Base-by-base conservation (phyloP, 2,329 filamentous ascomycete genomes). In the Myotisia sp. region DNA sequence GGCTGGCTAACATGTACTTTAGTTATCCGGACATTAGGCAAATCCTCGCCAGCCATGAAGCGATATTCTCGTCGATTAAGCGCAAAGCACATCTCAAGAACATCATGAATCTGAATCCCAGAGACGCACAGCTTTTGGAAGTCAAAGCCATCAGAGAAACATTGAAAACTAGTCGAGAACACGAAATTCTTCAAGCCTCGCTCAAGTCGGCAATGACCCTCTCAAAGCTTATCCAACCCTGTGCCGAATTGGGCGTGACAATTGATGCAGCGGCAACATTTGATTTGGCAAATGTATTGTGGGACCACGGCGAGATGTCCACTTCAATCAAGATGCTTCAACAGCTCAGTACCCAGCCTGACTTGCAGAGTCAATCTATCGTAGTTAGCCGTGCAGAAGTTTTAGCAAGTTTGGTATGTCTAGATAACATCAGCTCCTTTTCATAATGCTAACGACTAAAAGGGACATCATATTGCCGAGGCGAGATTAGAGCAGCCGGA, bases 401-500 rank as follows among this genome's bases (percentile, higher is more conserved):
- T 18, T 68, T 95, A 19, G 84, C 87, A 3, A 87, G 84, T 52
- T 74, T 93, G 42, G 70, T 73, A 58, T 55, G 60, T 48, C 2
- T n/a, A 21, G 40, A 23, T 4, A 34, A 14, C 24, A 28, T 17
- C 20, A 16, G 10, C 3, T 7, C 16, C 10, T 12, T 6, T 23
- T 10, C 13, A 23, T 17, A 19, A 1, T 27, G 13, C 9, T 29
- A 36, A 36, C 34, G 42, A 4, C 24, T 20, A 16, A 29, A 2
- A 74, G 70, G 90, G 83, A 1, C 76, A 90, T 48, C 83, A 87
- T 51, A 74, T 93, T 26, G 92, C 87, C 0, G 78, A 92, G 47
- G 90, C 90, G 12, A 76, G 83, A 26, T 67, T 98, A 3, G 85
- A 93, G 54, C 92, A 87, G 44, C 84, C 92, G 0, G 84, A 93